Evolutionary conservation across 192 early-diverging fungal species (phyloP).

Genomic region (Coemansia sp.): DNA sequence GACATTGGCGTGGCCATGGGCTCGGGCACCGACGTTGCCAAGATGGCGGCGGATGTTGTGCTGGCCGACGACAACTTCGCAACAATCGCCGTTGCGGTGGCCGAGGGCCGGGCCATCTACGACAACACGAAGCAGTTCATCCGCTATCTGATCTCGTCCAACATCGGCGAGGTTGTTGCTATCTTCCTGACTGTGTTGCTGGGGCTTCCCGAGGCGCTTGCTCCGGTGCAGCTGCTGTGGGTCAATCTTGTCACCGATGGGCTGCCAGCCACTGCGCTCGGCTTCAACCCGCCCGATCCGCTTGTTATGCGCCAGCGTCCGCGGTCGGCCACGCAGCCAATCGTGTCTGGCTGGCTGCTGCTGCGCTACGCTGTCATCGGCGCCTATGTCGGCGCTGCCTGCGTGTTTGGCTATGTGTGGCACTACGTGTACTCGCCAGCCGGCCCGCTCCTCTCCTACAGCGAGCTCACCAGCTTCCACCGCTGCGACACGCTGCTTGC

Average conservation of each 20-base stretch:
- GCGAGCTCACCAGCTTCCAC: conserved; percentile 94
- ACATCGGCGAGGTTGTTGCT: conserved; percentile 98
- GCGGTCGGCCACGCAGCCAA: conserved; percentile 79
- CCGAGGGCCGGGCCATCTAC: conserved; percentile 97
- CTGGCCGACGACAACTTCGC: conserved; percentile 99
- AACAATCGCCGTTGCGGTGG: conserved; percentile 95
- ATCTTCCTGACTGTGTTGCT: conserved; percentile 97
- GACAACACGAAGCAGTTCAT: conserved; percentile 99
- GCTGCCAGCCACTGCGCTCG: conserved; percentile 95
- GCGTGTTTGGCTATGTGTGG: conserved; percentile 97
- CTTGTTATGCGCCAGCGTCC: conserved; percentile 95
- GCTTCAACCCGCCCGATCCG: conserved; percentile 96
- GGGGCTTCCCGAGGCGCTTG: conserved; percentile 96
- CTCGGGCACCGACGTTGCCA: conserved; percentile 96
- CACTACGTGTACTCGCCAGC: conserved; percentile 93
- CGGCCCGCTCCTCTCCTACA: conserved; percentile 88
- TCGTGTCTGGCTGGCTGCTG: conserved; percentile 94
- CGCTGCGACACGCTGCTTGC: conserved; percentile 84
- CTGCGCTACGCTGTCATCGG: conserved; percentile 93
- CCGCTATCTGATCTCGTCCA: conserved; percentile 95
- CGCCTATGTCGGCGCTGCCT: conserved; percentile 88
- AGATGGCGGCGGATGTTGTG: conserved; percentile 97
- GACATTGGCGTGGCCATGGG: conserved; percentile 99
- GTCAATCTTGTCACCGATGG: conserved; percentile 99
- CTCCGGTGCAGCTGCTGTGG: conserved; percentile 98